Evolutionary conservation across 352 stramenopile species (phyloP), one percentile per base, ranked within the genome.

Genomic region (Elongisporangium undulatum): DNA sequence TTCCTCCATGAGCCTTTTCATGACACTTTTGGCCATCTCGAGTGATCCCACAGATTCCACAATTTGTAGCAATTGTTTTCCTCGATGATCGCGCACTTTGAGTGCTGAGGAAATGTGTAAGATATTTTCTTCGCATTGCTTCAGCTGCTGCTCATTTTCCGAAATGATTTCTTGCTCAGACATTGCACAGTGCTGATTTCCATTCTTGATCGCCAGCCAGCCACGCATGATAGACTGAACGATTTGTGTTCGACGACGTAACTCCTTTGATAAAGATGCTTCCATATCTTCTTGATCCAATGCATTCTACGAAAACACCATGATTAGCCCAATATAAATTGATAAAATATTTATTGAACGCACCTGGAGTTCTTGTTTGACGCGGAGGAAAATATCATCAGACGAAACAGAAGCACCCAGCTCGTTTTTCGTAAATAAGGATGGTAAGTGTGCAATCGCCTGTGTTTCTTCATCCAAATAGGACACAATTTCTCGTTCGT

Each of bases 251-350:
- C 80, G 69, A 55, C 79, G 64, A 10, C 82, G 79, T 29, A 90
- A 56, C 41, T 79, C 71, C 55, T 78, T 76, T 4, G 68, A 68
- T 19, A 89, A 70, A 2, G 67, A 74, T 55, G 76, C 64, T 23
- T 85, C 67, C 4, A 90, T 56, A 53, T 77, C 71, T 73, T 92
- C 82, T 49, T 77, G 75, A 49, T 82, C 68, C 26, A 89, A 62
- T 2, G 70, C 69, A 39, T 61, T 67, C 82, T 91, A 41, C 23
- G 59, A 23, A 52, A 57, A 4, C 21, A 55, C 19, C n/a, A 16
- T 20, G 1, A 48, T 48, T 21, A 51, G 24, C 39, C 38, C 34
- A 12, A 15, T 20, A 50, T 2, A 16, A 55, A 59, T 20, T 49
- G 3, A 8, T 2, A 49, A 19, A 20, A 20, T 26, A 34, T 49